Percentiles rank a stretch among this genome's conserved stretches.
These are phyloP conservation scores for Calvatia gigantea DNA, from an alignment of 768 basidiomycete species.

Conservation along the genomic window DNA sequence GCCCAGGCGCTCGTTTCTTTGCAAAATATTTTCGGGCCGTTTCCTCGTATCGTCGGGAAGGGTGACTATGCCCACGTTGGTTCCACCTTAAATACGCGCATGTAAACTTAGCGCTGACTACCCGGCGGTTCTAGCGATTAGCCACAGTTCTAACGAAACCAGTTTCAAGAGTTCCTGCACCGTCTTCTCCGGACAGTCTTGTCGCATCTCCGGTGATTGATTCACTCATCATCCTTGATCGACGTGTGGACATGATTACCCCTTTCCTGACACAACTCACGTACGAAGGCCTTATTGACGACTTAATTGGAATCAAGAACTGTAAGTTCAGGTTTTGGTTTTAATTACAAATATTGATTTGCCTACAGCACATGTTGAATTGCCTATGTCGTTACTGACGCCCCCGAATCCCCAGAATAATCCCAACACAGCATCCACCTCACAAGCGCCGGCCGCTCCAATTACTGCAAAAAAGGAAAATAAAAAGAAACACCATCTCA, in stretches of 20 bases:
- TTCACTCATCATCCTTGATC: constrained; percentile 84
- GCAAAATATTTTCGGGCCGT: constrained; percentile 81
- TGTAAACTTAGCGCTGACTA: neutral
- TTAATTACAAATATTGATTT: constrained; percentile 10
- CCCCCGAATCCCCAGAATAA: constrained; percentile 48
- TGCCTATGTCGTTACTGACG: constrained; percentile 68
- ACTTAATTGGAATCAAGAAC: constrained; percentile 85
- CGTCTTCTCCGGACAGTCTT: constrained; percentile 35
- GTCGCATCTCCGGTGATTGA: constrained; percentile 67
- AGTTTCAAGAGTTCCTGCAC: constrained; percentile 34
- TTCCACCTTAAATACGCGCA: constrained; percentile 2
- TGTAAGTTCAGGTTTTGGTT: constrained; percentile 48
- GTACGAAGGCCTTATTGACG: constrained; percentile 94
- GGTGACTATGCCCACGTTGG: constrained; percentile 81
- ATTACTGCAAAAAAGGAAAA: constrained; percentile 66
- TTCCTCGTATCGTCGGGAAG: constrained; percentile 91
- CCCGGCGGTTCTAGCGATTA: constrained; percentile 52
- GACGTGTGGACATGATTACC: constrained; percentile 92
- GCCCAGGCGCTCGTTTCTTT: constrained; percentile 81
- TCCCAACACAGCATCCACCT: constrained; percentile 33
- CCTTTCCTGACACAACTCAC: constrained; percentile 94
- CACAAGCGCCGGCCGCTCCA: constrained; percentile 37
- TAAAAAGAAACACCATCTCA: constrained; percentile 87
- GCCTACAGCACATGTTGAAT: constrained; percentile 66
- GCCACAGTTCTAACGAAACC: constrained; percentile 56